Evolutionary conservation across 805 yeast genomes (phyloP), one percentile per base, ranked within the genome.

Genomic region (Lipomyces kockii): DNA sequence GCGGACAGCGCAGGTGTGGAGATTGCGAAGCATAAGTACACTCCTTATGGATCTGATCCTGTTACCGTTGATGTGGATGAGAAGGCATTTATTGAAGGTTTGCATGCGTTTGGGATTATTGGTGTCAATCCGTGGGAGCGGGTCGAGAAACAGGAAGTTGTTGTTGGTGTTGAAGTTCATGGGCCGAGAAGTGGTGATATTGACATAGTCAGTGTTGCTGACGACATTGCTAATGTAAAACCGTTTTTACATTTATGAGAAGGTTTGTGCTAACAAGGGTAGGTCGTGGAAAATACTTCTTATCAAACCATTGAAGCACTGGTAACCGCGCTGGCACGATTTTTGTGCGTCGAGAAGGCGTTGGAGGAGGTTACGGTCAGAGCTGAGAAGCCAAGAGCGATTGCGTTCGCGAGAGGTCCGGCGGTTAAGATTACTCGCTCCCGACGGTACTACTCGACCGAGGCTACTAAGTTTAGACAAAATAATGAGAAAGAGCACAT

Each of bases 41-140:
- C 60, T 12, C 71, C 71, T 3, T 67, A 67, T 55, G 71, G 71
- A 14, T 32, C 49, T 17, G 54, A 49, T 39, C 27, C 68, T 7
- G 43, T 74, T 53, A 54, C 56, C 8, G 56, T 53, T 9, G 63
- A 54, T 11, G 53, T 55, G 62, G 75, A 76, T 0, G 80, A 80
- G 64, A 69, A 77, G 1, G 74, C 84, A 1, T 63, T 73, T 9
- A 85, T 91, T 52, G 79, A 81, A 3, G 83, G 84, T 4, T 77
- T 93, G 49, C 82, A 83, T 60, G 78, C 91, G 20, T 82, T 88
- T 60, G 89, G 97, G 0, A 82, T 93, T n/a, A 90, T 95, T 72
- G 99, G 99, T 3, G 95, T 95, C 7, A 94, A 92, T 80, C 89
- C 92, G 1, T 91, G 92, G 79, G 99, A 95, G 77, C 82, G 99